Evolutionary conservation across 2,329 filamentous ascomycete genomes (phyloP).

Genomic region (Leptographium radiaticola): DNA sequence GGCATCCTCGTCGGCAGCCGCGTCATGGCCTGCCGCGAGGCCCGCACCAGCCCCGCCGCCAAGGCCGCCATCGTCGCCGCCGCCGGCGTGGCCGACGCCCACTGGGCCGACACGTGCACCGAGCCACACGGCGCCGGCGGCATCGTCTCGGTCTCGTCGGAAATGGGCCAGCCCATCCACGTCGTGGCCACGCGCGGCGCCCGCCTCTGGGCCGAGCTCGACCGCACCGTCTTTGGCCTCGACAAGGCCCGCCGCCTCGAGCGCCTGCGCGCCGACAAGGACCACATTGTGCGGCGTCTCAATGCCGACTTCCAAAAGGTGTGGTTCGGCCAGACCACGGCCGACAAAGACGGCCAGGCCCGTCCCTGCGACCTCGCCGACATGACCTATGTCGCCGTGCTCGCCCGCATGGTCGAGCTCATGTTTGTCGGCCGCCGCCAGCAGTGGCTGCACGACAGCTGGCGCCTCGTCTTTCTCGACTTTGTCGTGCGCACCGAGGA

Average conservation of each 20-base stretch:
- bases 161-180: constrained; percentile 99
- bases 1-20: constrained; percentile 83
- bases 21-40: constrained; percentile 91
- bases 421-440: constrained; percentile 85
- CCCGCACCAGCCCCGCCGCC: constrained; percentile 71
- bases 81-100: constrained; percentile 62
- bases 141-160: constrained; percentile 89
- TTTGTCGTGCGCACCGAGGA: constrained; percentile 96
- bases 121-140: constrained; percentile 62
- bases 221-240: constrained; percentile 91
- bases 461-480: constrained; percentile 73
- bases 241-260: constrained; percentile 88
- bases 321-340: constrained; percentile 82
- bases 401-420: constrained; percentile 75
- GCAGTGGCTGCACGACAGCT: constrained; percentile 82
- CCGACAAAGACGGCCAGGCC: too few relatives aligned
- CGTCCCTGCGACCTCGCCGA: constrained; percentile 83
- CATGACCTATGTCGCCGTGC: constrained; percentile 87
- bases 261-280: constrained; percentile 76
- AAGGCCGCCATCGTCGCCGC: constrained; percentile 87
- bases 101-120: constrained; percentile 93
- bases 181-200: constrained; percentile 96
- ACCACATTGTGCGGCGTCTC: constrained; percentile 88
- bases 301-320: constrained; percentile 96
- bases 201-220: constrained; percentile 96